These are phyloP conservation scores for Cercospora sesami DNA, from an alignment of 2,329 filamentous ascomycete genomes.

Conservation along the genomic window DNA sequence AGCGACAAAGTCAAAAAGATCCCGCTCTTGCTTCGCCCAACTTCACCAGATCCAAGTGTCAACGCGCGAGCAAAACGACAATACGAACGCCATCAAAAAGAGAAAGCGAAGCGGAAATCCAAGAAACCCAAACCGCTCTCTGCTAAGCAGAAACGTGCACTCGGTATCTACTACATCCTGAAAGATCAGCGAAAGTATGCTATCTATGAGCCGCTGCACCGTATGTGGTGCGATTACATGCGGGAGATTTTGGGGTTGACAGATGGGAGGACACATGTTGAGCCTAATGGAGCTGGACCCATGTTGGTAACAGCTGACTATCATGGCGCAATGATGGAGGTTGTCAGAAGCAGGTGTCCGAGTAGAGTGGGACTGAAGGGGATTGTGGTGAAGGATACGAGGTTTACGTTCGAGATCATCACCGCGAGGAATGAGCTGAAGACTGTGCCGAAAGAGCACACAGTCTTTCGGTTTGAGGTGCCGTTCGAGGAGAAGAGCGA, in stretches of 20 bases:
- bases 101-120: conserved; percentile 34
- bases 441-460: conserved; percentile 84
- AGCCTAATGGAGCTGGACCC: conserved; percentile 61
- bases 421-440: conserved; percentile 71
- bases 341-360: conserved; percentile 77
- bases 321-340: conserved; percentile 80
- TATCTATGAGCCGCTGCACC: conserved; percentile 74
- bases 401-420: conserved; percentile 81
- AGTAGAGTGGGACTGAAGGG: conserved; percentile 80
- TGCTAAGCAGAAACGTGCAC: conserved; percentile 70
- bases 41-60: conserved; percentile 61
- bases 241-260: conserved; percentile 70
- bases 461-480: conserved; percentile 76
- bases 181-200: conserved; percentile 67
- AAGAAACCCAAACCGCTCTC: conserved; percentile 70
- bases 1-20: conserved; percentile 80
- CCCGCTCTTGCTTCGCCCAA: conserved; percentile 74
- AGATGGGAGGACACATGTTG: conserved; percentile 50
- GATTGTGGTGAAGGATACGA: conserved; percentile 85
- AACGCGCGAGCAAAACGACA: conserved; percentile 56
- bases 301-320: conserved; percentile 85
- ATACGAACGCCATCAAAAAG: conserved; percentile 39
- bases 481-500: conserved; percentile 45
- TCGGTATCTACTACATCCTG: conserved; percentile 74
- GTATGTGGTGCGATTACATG: conserved; percentile 82